Base-by-base conservation (phyloP, 2,329 filamentous ascomycete species). In the Aurifilum marmelostoma region DNA sequence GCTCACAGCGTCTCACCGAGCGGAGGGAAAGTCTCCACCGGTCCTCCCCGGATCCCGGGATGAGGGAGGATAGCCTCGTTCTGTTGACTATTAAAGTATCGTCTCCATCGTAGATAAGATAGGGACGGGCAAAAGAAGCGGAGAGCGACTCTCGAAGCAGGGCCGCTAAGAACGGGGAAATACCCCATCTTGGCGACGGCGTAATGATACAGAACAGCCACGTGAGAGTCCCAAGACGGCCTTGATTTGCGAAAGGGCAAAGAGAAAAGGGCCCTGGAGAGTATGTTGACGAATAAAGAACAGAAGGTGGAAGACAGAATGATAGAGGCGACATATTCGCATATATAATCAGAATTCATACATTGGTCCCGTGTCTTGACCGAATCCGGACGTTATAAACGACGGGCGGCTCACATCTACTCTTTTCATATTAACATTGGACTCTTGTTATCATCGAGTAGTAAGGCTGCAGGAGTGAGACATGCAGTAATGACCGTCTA, bases 81-180 rank as follows among this genome's bases (percentile, higher is more conserved):
- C 11, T 7, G 24, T 16, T 27, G 14, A 54, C 5, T 2, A 54
- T 3, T 8, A 7, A n/a, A 18, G n/a, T 6, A 21, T 8, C 24
- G 52, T 29, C 52, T 56, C 50, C 24, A 27, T 54, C 52, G 52
- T 29, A 56, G 52, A 56, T 56, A 56, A 56, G 52, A 56, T 56
- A 56, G 52, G 52, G 14, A 56, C 27, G 27, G 52, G 52, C 52
- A 56, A 56, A 16, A 18, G 21, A 54, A 56, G 52, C 52, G 52
- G 52, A 56, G 52, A 47, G 52, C 52, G 52, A 29, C 24, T 56
- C 14, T 2, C 16, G 5, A 16, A 8, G 52, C 52, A 29, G 14
- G 43, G 43, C 24, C 27, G 52, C 52, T 16, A 56, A 56, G 52
- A 18, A 24, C 52, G 52, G 52, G 52, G 52, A 32, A 29, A 29